phyloP scores from a whole-genome alignment of 331 rosid genomes.

The Quercus phellos region DNA sequence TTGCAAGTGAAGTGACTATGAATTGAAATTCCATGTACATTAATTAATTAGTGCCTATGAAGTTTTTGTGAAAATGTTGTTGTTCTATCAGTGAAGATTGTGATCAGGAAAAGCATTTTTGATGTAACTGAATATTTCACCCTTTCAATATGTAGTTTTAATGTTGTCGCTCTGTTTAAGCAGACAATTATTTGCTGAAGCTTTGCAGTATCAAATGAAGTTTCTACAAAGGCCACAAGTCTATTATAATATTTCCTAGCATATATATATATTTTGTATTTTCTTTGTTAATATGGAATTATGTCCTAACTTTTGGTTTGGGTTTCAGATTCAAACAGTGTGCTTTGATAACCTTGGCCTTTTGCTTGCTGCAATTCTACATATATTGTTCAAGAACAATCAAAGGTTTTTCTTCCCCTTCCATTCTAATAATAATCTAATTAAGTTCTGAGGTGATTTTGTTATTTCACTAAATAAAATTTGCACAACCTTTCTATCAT shows the following conservation, averaged over 20 bases:
- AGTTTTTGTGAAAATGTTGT: too few species aligned
- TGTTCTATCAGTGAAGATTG: too few species aligned
- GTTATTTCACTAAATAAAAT: not conserved
- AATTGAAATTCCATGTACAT: too few species aligned
- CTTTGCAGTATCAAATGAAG: slow-evolving; percentile 82
- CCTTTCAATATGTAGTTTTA: slow-evolving; percentile 1
- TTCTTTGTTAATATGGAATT: not conserved
- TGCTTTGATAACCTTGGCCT: slow-evolving; percentile 94
- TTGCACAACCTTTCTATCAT: not conserved
- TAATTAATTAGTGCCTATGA: too few species aligned
- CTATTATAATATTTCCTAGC: not conserved
- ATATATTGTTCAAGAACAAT: slow-evolving; percentile 46
- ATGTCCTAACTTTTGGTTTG: slow-evolving; percentile 4
- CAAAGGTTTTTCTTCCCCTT: slow-evolving; percentile 42
- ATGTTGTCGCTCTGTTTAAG: slow-evolving; percentile 19
- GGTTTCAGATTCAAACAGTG: slow-evolving; percentile 82
- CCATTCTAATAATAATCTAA: not conserved
- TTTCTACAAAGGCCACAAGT: slow-evolving; percentile 93
- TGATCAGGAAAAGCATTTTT: not conserved
- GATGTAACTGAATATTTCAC: not conserved
- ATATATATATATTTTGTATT: not conserved
- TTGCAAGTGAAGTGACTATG: too few species aligned
- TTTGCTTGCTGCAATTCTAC: slow-evolving; percentile 64
- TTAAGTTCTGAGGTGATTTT: not conserved
- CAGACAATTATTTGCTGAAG: slow-evolving; percentile 89